Base-by-base conservation (phyloP, 75 land plant species). In the Cunninghamia lanceolata region DNA sequence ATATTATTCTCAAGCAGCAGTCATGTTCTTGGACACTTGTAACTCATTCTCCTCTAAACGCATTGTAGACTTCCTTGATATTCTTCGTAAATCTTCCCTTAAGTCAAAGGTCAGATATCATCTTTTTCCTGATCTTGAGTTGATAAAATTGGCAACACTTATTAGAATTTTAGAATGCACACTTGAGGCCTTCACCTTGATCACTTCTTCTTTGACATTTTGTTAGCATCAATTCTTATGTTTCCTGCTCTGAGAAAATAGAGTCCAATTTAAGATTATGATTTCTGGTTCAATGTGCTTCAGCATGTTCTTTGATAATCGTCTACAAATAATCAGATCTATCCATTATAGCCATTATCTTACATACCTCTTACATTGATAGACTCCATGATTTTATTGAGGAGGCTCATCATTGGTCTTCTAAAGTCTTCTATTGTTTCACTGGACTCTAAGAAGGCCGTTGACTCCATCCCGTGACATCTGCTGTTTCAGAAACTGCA, bases 21-120 rank as follows among this genome's bases (percentile, higher is more conserved):
- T 92, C 15, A 83, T 91, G 82, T 96, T 86, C 88, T 77, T 95
- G 34, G 99, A 96, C 73, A 93, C 97, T 45, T 90, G 93, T 32
- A 91, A 92, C 83, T 93, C 97, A 0, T 95, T 96, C 88, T 95
- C 97, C 78, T 78, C 99, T 25, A 86, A 85, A 82, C 94, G 96
- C 53, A 86, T 96, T 85, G 88, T 88, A 30, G 85, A 90, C 39
- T 89, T 94, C 45, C 46, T 96, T 52, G 84, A 54, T 85, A 88
- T 83, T 59, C 75, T 66, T 66, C 32, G 40, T 15, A 68, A 73
- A 74, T 28, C 83, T 82, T 35, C 52, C 28, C 4, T 28, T 86
- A 76, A 87, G 73, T 34, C 34, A 32, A 86, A 93, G 92, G 94
- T 92, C 38, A 86, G 30, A 83, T 32, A 42, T 73, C 36, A 4